Conservation (phyloP, 441 rosid genomes). For the Codiaeum variegatum region DNA sequence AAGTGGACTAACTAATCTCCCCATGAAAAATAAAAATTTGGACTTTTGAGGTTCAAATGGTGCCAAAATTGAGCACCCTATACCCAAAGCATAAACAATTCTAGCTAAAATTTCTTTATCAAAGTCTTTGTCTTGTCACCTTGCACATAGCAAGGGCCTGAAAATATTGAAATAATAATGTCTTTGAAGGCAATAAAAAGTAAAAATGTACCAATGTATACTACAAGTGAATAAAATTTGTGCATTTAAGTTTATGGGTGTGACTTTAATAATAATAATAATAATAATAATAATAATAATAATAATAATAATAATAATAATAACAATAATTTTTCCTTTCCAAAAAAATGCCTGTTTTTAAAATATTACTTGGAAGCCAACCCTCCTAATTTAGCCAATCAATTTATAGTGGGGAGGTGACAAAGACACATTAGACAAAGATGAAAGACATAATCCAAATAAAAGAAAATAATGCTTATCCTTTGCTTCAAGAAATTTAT, state of each 20-base stretch:
- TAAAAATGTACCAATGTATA: background rate
- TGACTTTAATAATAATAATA: no score
- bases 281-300: no score
- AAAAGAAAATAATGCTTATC: constrained; percentile 17
- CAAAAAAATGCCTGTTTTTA: background rate
- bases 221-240: background rate
- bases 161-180: constrained; percentile 13
- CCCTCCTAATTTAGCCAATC: constrained; percentile 8
- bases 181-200: background rate
- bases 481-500: constrained; percentile 6
- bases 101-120: background rate
- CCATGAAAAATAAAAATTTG: background rate
- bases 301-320: no score
- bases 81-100: background rate
- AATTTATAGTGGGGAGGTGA: background rate
- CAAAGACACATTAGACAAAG: constrained; percentile 16
- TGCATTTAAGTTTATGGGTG: background rate
- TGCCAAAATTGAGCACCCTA: background rate
- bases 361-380: constrained; percentile 11
- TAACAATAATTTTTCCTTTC: background rate
- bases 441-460: constrained; percentile 17
- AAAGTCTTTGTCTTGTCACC: background rate
- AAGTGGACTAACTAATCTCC: background rate
- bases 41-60: background rate
- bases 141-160: background rate